Conservation (phyloP, 371 early-diverging fungal species). For the Mucor indicus region DNA sequence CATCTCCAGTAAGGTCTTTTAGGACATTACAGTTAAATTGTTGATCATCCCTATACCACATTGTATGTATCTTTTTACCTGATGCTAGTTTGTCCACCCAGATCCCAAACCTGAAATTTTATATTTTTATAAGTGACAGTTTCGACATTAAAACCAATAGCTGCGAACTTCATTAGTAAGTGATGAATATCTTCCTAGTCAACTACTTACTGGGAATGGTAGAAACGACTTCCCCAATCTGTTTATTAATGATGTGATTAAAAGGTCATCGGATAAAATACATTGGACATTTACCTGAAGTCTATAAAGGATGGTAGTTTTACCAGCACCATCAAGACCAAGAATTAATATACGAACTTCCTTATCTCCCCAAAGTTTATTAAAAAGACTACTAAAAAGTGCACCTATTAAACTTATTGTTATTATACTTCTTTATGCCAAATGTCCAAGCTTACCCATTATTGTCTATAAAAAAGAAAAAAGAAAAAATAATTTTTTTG, state of each 20-base stretch:
- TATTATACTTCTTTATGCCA: no score
- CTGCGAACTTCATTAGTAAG: conserved; percentile 11
- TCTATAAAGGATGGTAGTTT: conserved; percentile 85
- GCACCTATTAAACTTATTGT: conserved; percentile 38
- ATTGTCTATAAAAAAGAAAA: no score
- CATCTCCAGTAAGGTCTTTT: conserved; percentile 51
- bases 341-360: conserved; percentile 92
- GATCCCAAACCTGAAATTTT: conserved; percentile 97
- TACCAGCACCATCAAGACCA: conserved; percentile 95
- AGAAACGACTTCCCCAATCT: conserved; percentile 96
- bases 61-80: conserved; percentile 59
- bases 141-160: conserved; percentile 94
- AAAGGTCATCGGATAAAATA: background rate
- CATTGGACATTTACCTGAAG: conserved; percentile 33
- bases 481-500: no score
- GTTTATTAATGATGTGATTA: conserved; percentile 17
- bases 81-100: conserved; percentile 97
- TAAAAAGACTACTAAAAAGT: conserved; percentile 43
- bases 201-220: conserved; percentile 97
- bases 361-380: conserved; percentile 58
- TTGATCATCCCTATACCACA: no score
- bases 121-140: conserved; percentile 97
- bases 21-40: no score
- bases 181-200: background rate
- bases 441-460: no score